These are phyloP conservation scores for Gossypium anomalum DNA, from an alignment of 345 rosid genomes.

Conservation along the genomic window DNA sequence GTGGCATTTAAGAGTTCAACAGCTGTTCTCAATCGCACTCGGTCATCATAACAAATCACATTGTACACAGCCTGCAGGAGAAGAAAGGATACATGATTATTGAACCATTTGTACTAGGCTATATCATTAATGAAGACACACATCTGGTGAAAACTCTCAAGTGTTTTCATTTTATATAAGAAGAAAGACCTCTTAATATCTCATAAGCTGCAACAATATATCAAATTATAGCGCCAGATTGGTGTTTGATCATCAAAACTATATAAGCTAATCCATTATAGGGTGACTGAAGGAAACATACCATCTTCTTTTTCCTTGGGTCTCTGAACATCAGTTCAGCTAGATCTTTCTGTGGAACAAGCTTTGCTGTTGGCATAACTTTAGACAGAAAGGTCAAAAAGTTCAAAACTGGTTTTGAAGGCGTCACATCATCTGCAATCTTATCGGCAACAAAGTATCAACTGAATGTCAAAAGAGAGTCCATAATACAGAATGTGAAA, in stretches of 20 bases:
- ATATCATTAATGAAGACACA: too few species aligned
- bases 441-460: slow-evolving; percentile 39
- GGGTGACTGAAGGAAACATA: slow-evolving; percentile 24
- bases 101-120: too few species aligned
- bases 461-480: slow-evolving; percentile 6
- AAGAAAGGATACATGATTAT: slow-evolving; percentile 2
- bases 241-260: neutral
- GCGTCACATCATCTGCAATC: slow-evolving; percentile 80
- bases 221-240: neutral
- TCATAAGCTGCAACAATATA: neutral
- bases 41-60: slow-evolving; percentile 64
- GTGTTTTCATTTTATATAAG: neutral
- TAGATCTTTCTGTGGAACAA: slow-evolving; percentile 63
- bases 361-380: slow-evolving; percentile 79
- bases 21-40: slow-evolving; percentile 59
- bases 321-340: slow-evolving; percentile 70
- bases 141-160: neutral
- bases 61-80: slow-evolving; percentile 62
- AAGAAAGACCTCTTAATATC: neutral
- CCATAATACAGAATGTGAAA: neutral
- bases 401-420: slow-evolving; percentile 57
- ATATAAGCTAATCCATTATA: neutral
- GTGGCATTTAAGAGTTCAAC: slow-evolving; percentile 78
- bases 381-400: slow-evolving; percentile 46
- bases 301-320: slow-evolving; percentile 64